Conservation (phyloP, 805 yeast genomes). For the Yamadazyma scolyti region DNA sequence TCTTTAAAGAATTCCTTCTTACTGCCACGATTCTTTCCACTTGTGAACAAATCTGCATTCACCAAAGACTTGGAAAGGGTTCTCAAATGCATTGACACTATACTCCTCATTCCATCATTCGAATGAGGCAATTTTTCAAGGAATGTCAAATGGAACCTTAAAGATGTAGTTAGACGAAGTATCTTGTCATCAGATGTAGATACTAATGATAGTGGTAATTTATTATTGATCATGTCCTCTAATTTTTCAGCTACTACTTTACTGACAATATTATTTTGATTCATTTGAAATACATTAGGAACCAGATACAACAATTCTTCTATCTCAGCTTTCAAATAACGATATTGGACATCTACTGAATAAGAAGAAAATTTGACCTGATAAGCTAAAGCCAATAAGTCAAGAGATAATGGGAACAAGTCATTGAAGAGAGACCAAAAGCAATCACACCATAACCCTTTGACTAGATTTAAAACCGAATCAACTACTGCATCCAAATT, state of each 20-base stretch:
- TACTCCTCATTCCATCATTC: slow-evolving; percentile 1
- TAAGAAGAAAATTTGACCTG: too few species aligned
- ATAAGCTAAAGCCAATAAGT: slow-evolving; percentile 23
- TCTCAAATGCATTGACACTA: slow-evolving; percentile 1
- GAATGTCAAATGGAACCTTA: slow-evolving; percentile 27
- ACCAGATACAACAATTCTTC: too few species aligned
- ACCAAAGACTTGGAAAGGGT: too few species aligned
- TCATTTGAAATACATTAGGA: too few species aligned
- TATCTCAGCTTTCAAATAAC: too few species aligned
- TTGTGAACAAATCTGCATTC: slow-evolving; percentile 3
- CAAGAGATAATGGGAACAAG: slow-evolving; percentile 25
- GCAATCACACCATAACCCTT: slow-evolving; percentile 19
- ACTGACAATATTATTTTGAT: too few species aligned
- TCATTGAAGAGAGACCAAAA: slow-evolving; percentile 30
- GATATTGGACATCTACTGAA: too few species aligned
- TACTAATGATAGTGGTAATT: slow-evolving; percentile 19
- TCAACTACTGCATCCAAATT: slow-evolving; percentile 20
- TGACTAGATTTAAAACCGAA: slow-evolving; percentile 20
- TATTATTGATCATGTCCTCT: slow-evolving; percentile 21
- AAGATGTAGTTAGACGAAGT: slow-evolving; percentile 19
- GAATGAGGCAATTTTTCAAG: slow-evolving; percentile 13
- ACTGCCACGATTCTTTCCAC: slow-evolving; percentile 1
- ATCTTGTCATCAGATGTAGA: slow-evolving; percentile 34
- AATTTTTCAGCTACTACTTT: slow-evolving; percentile 16
- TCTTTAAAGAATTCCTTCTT: slow-evolving; percentile 7